Evolutionary conservation across 768 basidiomycete species (phyloP).

Genomic region (Panellus pusillus): DNA sequence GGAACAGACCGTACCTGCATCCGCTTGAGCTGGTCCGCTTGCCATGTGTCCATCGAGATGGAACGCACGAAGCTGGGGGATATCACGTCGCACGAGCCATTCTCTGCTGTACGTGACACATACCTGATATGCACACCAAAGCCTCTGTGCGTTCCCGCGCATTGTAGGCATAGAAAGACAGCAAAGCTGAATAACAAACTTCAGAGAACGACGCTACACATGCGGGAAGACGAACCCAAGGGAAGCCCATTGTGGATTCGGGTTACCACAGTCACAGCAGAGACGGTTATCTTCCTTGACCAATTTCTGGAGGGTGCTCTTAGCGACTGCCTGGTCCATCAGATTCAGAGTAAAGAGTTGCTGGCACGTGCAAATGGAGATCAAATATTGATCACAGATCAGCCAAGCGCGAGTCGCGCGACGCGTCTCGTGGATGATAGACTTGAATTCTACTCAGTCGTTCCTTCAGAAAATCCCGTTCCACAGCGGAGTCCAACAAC

Average conservation of each 20-base stretch:
- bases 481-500: too few species aligned
- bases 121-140: constrained; percentile 93
- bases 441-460: background rate
- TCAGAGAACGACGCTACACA: constrained; percentile 12
- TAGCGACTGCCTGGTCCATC: constrained; percentile 68
- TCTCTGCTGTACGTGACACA: constrained; percentile 20
- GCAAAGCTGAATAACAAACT: constrained; percentile 56
- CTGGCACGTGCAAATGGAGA: too few species aligned
- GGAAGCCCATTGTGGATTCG: constrained; percentile 96
- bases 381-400: too few species aligned
- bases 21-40: constrained; percentile 79
- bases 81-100: constrained; percentile 24
- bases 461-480: too few species aligned
- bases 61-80: constrained; percentile 79
- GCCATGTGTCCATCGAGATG: constrained; percentile 97
- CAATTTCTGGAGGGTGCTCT: constrained; percentile 73
- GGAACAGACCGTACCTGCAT: constrained; percentile 68
- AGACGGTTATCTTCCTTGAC: constrained; percentile 73
- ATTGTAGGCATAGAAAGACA: constrained; percentile 89
- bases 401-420: too few species aligned
- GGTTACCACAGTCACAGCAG: constrained; percentile 83
- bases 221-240: constrained; percentile 50
- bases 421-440: background rate
- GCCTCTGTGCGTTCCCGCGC: constrained; percentile 80
- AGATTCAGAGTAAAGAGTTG: background rate